Percentiles rank a stretch among this genome's conserved stretches.
Conservation (phyloP, 2,329 filamentous ascomycete genomes). For the Colletotrichum trifolii region DNA sequence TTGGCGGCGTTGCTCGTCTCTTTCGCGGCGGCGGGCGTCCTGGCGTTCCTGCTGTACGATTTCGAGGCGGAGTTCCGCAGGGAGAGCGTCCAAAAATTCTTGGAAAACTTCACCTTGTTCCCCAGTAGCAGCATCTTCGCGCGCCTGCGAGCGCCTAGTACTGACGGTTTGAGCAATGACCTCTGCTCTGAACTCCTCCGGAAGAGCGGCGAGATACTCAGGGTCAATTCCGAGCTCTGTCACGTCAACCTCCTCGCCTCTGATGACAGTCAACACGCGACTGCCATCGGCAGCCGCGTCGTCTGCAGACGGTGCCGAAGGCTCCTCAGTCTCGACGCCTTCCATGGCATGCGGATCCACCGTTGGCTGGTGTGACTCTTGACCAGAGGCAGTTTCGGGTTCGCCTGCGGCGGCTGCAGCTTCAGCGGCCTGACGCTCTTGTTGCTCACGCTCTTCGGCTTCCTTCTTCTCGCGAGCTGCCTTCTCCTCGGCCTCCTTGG, state of each 20-base stretch:
- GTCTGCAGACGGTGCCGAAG: conserved; percentile 46
- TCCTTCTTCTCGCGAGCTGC: conserved; percentile 75
- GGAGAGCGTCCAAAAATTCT: conserved; percentile 93
- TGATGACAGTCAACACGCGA: conserved; percentile 83
- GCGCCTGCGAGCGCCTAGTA: conserved; percentile 81
- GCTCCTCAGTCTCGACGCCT: conserved; percentile 72
- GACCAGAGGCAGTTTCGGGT: conserved; percentile 44
- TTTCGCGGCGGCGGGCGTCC: conserved; percentile 88
- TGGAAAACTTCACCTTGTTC: conserved; percentile 87
- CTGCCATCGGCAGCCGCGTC: conserved; percentile 46
- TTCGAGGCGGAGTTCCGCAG: conserved; percentile 89
- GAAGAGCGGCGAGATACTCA: conserved; percentile 95
- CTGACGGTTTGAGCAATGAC: conserved; percentile 93
- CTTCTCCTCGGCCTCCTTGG: conserved; percentile 77
- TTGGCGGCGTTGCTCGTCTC: conserved; percentile 81
- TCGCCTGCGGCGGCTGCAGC: conserved; percentile 57
- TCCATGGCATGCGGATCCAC: conserved; percentile 74
- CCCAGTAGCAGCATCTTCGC: conserved; percentile 74
- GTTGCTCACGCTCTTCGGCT: conserved; percentile 74
- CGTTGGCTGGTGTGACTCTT: conserved; percentile 39
- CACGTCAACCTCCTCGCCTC: conserved; percentile 90
- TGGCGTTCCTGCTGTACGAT: conserved; percentile 90
- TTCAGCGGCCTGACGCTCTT: conserved; percentile 69
- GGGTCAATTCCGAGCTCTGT: conserved; percentile 94
- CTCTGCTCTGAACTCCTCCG: conserved; percentile 95